Evolutionary conservation across 2,329 filamentous ascomycete species (phyloP), one percentile per base, ranked within the genome.

Genomic region (Mycogone perniciosa): DNA sequence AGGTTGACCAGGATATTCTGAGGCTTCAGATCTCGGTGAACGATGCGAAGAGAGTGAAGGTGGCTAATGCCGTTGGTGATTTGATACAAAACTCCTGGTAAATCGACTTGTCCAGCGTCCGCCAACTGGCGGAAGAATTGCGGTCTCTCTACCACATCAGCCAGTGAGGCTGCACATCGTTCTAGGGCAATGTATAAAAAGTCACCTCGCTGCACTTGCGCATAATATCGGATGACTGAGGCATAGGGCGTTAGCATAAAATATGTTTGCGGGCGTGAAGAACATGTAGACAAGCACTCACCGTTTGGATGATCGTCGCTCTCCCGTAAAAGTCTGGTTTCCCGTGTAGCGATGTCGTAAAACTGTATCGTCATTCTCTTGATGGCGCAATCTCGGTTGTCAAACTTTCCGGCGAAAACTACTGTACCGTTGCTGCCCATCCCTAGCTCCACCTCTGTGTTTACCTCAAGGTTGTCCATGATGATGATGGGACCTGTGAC

Each of bases 131-230:
- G 76, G 63, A 85, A 88, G 46, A 76, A 71, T 4, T 79, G 71
- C 0, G 85, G 87, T 60, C 86, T 86, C 64, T 93, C 88, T 39
- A 96, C 82, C 1, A 99, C 82, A 60, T 99, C 93, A 52, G 91
- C 92, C 29, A 99, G 75, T 35, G 92, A 97, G 3, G 92, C 92
- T 37, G 92, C 89, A 62, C 93, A 99, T 5, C 95, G 80, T 68
- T 99, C 93, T 26, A 99, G 74, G 0, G 92, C 93, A 61, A 99
- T 99, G 67, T 99, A 99, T 35, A 97, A 77, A 68, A 99, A 99
- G 13, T 88, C 88, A 34, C 88, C 82, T 8, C 89, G 89, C 60
- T 88, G 85, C 61, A 96, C 88, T 61, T 96, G 91, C 44, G 91
- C 90, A 63, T 89, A 96, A 65, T 99, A 99, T 37, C 92, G 89